phyloP scores from a whole-genome alignment of 1,284 basidiomycete genomes.

The Naganishia cerealis region DNA sequence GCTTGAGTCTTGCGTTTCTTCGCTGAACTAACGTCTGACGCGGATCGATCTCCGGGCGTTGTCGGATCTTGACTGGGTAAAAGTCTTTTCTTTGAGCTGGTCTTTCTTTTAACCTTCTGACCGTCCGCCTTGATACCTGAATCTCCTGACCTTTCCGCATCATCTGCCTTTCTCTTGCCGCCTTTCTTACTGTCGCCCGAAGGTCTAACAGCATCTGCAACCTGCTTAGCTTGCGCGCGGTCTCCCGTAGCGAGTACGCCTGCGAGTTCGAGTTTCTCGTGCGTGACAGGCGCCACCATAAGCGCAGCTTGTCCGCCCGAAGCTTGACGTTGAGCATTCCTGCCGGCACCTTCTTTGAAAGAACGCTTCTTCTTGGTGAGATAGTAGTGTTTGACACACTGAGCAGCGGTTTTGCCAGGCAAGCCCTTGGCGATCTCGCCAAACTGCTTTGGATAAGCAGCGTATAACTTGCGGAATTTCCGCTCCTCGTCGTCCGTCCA shows the following conservation, averaged over 20 bases:
- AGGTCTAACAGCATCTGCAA: conserved; percentile 19
- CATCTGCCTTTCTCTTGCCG: conserved; percentile 12
- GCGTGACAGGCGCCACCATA: conserved; percentile 15
- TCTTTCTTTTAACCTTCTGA: conserved; percentile 15
- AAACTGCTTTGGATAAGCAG: conserved; percentile 33
- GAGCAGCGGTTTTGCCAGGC: conserved; percentile 21
- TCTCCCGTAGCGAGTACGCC: conserved; percentile 17
- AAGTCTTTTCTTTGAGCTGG: conserved; percentile 22
- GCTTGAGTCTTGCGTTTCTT: conserved; percentile 9
- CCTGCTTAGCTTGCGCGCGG: conserved; percentile 19
- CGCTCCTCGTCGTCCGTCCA: conserved; percentile 32
- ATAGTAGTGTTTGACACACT: conserved; percentile 36
- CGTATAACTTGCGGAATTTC: conserved; percentile 32
- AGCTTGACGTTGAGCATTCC: conserved; percentile 12
- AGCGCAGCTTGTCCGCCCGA: conserved; percentile 23
- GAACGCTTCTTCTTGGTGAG: conserved; percentile 33
- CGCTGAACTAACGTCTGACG: not conserved
- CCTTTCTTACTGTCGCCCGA: conserved; percentile 8
- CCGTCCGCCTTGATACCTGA: conserved; percentile 6
- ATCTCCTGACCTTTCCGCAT: conserved; percentile 15
- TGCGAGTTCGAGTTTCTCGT: conserved; percentile 14
- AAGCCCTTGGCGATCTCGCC: conserved; percentile 32
- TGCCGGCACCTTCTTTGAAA: conserved; percentile 31
- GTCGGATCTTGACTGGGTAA: not conserved
- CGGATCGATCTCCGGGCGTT: not conserved